Base-by-base conservation (phyloP, 768 basidiomycete genomes). In the Tricholoma furcatifolium region DNA sequence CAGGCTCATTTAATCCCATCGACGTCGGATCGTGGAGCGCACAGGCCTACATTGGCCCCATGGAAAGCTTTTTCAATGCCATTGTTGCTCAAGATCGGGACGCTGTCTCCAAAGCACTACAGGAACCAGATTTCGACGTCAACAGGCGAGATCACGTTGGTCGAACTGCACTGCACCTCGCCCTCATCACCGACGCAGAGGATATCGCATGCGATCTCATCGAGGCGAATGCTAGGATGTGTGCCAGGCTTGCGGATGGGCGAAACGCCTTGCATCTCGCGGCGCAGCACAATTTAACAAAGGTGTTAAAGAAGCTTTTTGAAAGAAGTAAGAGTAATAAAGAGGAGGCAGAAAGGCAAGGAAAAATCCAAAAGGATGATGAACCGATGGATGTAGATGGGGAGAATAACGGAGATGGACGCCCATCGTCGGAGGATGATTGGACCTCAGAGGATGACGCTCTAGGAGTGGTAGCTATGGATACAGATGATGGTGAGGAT, bases 21-120 rank as follows among this genome's bases (percentile, higher is more conserved):
- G 83, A 87, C 55, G 79, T 76, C 11, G 82, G 81, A 10, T 82
- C 84, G 71, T 87, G 84, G 84, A 75, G 76, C 51, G 80, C 73
- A 31, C 79, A 82, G 55, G 82, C 79, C 8, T 87, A 85, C 63
- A 73, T 84, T 54, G 80, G 77, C 11, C 73, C 72, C 12, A 73
- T 75, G 0, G 78, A 80, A 51, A 73, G 75, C 52, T 76, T 87
- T 51, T 85, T 85, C 67, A 60, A 67, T 9, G 80, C 80, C n/a
- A 81, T 87, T 53, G 76, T 72, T 2, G 60, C 70, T 2, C 65
- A 70, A 41, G 78, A 87, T 57, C 67, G 70, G 0, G 63, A 65
- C 4, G 58, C 64, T 0, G 75, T 83, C 14, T 58, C 66, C 8
- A 59, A 65, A 9, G 65, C 80, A 53, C 65, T 82, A 50, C 60